Base-by-base conservation (phyloP, 1,284 basidiomycete genomes). In the Apiotrichum domesticum region DNA sequence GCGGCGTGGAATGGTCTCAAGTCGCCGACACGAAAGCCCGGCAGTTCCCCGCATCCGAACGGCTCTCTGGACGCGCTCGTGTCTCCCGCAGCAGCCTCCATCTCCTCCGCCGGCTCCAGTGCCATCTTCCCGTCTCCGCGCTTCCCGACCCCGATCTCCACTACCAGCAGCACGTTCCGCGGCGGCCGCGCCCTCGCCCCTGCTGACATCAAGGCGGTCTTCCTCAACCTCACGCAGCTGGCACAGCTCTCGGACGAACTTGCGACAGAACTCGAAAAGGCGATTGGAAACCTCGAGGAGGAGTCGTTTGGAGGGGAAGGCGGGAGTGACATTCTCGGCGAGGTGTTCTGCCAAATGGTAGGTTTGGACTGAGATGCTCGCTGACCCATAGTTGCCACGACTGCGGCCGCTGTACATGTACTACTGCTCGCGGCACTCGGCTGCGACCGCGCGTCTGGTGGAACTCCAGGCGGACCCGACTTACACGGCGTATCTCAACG, bases 341-440 rank as follows among this genome's bases (percentile, higher is more conserved):
- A 80, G 33, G 79, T 90, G 2, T 96, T 96, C 69, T 77, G 88
- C 21, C 79, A 83, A 51, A 81, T 85, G 66, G 90, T 90, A 67
- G 72, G 79, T 75, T 6, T 8, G 51, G n/a, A 42, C 10, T 45
- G 39, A 15, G 6, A 21, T 44, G 33, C 46, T n/a, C 10, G 46
- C 44, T 49, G 42, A 35, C 39, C 35, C 37, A 1, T 67, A 92
- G 87, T 84, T 90, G 47, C 85, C 89, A 7, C 80, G 82, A 39
- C 79, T 96, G 59, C 87, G 90, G 67, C 82, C 83, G 4, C 82
- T 87, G 14, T 96, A 93, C 75, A 87, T 84, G 68, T 80, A 83
- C 32, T 96, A 96, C 77, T 96, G 95, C 74, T 87, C 89, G 3
- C 84, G 86, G 43, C 92, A 96, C 70, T 82, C 88, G 1, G 81